Conservation (phyloP, 2,329 filamentous ascomycete species). For the Graphiopsis chlorocephala region DNA sequence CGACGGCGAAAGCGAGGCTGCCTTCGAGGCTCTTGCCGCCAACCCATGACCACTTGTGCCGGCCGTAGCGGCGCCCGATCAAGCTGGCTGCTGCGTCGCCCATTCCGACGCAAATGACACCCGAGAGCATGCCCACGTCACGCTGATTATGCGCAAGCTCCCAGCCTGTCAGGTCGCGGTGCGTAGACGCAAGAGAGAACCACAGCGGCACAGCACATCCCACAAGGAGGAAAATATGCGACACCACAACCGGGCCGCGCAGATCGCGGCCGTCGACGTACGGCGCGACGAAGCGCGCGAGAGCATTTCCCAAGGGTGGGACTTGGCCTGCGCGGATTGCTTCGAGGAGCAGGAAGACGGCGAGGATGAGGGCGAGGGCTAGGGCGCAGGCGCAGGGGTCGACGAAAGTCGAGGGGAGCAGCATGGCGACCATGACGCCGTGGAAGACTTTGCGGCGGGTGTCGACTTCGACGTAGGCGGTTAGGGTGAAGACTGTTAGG, state of each 20-base stretch:
- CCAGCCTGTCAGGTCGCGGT: slow-evolving; percentile 64
- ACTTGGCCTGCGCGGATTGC: slow-evolving; percentile 86
- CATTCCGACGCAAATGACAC: slow-evolving; percentile 90
- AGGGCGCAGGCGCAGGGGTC: slow-evolving; percentile 82
- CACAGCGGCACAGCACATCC: slow-evolving; percentile 94
- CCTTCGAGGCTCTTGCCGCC: slow-evolving; percentile 95
- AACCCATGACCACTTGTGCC: slow-evolving; percentile 91
- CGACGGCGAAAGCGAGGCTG: slow-evolving; percentile 71
- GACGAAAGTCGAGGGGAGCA: slow-evolving; percentile 80
- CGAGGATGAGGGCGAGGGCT: slow-evolving; percentile 74
- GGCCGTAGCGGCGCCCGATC: slow-evolving; percentile 81
- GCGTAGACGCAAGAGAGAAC: slow-evolving; percentile 73
- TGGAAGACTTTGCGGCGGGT: slow-evolving; percentile 96
- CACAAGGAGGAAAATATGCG: slow-evolving; percentile 91
- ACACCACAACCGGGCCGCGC: slow-evolving; percentile 89
- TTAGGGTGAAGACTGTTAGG: slow-evolving; percentile 70
- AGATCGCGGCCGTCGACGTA: slow-evolving; percentile 95
- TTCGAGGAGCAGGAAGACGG: slow-evolving; percentile 84
- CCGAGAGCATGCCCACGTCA: slow-evolving; percentile 86
- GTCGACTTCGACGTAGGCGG: slow-evolving; percentile 85
- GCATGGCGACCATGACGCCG: slow-evolving; percentile 96
- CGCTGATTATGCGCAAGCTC: slow-evolving; percentile 57
- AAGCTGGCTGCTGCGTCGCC: slow-evolving; percentile 91
- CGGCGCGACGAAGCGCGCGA: slow-evolving; percentile 83
- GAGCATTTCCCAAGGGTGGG: slow-evolving; percentile 79